Evolutionary conservation across 2,329 filamentous ascomycete species (phyloP), one percentile per base, ranked within the genome.

Genomic region (Ploettnerulaceae sp.): DNA sequence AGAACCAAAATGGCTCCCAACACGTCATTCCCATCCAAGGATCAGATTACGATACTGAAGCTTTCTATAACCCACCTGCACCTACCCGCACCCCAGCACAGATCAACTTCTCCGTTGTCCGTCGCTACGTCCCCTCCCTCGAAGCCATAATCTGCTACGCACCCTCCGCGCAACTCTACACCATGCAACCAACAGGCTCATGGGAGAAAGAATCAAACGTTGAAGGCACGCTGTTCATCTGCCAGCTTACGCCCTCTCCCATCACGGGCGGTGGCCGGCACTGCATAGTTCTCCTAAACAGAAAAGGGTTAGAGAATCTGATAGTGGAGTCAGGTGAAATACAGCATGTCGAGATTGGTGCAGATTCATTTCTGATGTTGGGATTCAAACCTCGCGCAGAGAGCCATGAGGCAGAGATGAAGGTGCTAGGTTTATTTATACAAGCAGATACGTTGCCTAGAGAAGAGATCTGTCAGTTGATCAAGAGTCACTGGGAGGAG

Each of bases 141-240:
- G 72, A 73, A 48, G 71, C 75, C 42, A 89, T 96, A 62, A 73
- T 89, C 54, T 84, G 85, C 53, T 84, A 93, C 56, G 89, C 89
- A 5, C 84, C 86, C 24, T 95, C 91, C 60, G 86, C 86, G 20
- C 87, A 93, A 26, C 77, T 96, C 56, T 97, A 96, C 72, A 78
- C 77, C 37, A 93, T 94, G 69, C 79, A 75, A 52, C 73, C 79
- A 4, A 74, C 79, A 2, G 71, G 77, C 42, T 69, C 73, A 49
- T 97, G 93, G 93, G 86, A 93, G 63, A 95, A 94, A 71, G 79
- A 78, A 35, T 24, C 41, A 14, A 86, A 83, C 46, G 77, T 90
- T 8, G 90, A 95, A 67, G 93, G 93, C 29, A 86, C 88, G 9
- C 72, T 97, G 54, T 98, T 97, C 65, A 79, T 97, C 43, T 94